These are phyloP conservation scores for Podospora bellae-mahoneyi DNA, from an alignment of 495 filamentous ascomycete genomes.

Conservation along the genomic window DNA sequence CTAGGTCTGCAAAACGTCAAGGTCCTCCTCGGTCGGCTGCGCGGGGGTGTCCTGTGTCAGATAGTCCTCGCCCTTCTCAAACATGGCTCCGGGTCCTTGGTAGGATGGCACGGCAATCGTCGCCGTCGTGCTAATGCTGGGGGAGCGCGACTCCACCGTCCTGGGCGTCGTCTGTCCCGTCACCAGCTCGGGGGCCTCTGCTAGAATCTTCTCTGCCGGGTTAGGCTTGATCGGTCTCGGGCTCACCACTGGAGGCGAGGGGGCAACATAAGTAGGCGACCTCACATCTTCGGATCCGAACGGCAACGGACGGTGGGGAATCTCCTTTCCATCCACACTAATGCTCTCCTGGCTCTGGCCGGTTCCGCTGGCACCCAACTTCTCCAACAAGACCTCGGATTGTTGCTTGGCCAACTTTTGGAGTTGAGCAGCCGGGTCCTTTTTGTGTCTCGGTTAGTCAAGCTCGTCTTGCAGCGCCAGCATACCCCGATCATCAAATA, in stretches of 20 bases:
- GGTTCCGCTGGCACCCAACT: slow-evolving; percentile 32
- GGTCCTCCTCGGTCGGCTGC: slow-evolving; percentile 41
- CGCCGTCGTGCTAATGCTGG: background rate
- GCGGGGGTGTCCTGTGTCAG: slow-evolving; percentile 35
- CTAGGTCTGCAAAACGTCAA: slow-evolving; percentile 40
- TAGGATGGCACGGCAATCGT: slow-evolving; percentile 42
- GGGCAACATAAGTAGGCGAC: slow-evolving; percentile 48
- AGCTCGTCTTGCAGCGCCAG: slow-evolving; percentile 56
- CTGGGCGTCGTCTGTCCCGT: background rate
- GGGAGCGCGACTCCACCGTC: slow-evolving; percentile 43
- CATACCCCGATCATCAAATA: slow-evolving; percentile 54
- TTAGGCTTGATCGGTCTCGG: slow-evolving; percentile 43
- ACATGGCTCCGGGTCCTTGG: slow-evolving; percentile 41
- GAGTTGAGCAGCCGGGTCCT: slow-evolving; percentile 67
- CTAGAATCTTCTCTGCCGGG: slow-evolving; percentile 31
- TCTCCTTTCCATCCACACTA: slow-evolving; percentile 25
- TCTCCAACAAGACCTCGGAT: slow-evolving; percentile 52
- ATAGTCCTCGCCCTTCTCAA: slow-evolving; percentile 47
- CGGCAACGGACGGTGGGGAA: slow-evolving; percentile 44
- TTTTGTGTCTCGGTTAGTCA: slow-evolving; percentile 54
- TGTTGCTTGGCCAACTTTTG: slow-evolving; percentile 65
- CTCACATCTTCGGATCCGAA: slow-evolving; percentile 46
- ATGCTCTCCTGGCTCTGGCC: slow-evolving; percentile 23
- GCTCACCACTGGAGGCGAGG: slow-evolving; percentile 35
- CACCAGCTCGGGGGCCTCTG: slow-evolving; percentile 12